Base-by-base conservation (phyloP, 2,329 filamentous ascomycete species). In the Pseudogymnoascus pannorum region DNA sequence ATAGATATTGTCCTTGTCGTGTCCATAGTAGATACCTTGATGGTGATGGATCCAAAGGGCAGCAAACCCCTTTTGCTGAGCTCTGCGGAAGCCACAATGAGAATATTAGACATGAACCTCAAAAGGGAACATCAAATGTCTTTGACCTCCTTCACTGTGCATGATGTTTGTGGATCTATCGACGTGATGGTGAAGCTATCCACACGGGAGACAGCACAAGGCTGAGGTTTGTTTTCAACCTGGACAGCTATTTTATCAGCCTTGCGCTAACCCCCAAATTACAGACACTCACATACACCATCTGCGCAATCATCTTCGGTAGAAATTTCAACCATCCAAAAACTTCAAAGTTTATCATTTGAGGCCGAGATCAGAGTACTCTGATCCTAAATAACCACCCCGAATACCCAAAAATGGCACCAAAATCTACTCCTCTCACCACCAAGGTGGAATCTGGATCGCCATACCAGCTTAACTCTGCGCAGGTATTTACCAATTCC, bases 361-460 rank as follows among this genome's bases (percentile, higher is more conserved):
- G 58, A 40, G 31, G 36, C 24, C 24, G 12, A 42, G 58, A 40
- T 38, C 58, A 59, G 58, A 58, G 54, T 16, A 58, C 54, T 58
- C 35, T 58, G 29, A 33, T 58, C 54, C 54, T 38, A 36, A 29
- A 16, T 44, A 60, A 26, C 38, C 36, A 60, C 36, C 22, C 26
- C 59, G 22, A 51, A 60, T 60, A 60, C 22, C 22, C 58, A 18
- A 60, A 40, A 57, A 73, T 72, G 71, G 65, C 71, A 24, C 63
- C 68, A 4, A 64, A 60, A 48, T 67, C 69, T 44, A 69, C 66
- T 22, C 59, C 67, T 14, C 62, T 72, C 62, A 73, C 70, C 64
- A 66, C 64, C 11, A 72, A 72, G 67, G 69, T 67, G 62, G 66
- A 69, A 57, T 71, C 62, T 62, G 71, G 70, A 62, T 70, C 70